Percentiles rank a stretch among this genome's conserved stretches.
Evolutionary conservation across 2,329 filamentous ascomycete genomes (phyloP).

Genomic region (Penicillium sclerotiorum): DNA sequence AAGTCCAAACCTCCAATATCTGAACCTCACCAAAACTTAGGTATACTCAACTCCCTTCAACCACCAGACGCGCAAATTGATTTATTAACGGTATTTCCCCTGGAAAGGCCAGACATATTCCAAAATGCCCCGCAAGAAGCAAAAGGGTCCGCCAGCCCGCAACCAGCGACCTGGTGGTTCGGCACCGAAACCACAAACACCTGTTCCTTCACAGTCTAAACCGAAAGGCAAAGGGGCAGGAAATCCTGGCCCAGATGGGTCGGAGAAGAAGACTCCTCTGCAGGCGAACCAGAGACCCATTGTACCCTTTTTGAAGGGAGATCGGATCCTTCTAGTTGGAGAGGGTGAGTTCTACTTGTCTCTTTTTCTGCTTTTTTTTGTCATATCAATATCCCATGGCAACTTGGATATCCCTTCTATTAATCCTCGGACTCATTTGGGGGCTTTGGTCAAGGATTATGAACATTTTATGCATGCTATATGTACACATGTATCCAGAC

Average conservation of each 20-base stretch:
- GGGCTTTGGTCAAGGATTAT: no score
- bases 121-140: constrained; percentile 27
- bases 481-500: no score
- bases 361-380: constrained; percentile 8
- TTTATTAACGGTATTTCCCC: background rate
- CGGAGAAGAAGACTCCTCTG: constrained; percentile 21
- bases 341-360: constrained; percentile 41
- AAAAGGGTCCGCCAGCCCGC: constrained; percentile 17
- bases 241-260: background rate
- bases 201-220: constrained; percentile 1
- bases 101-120: background rate
- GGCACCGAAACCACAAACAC: constrained; percentile 8
- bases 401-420: background rate
- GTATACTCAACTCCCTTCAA: background rate
- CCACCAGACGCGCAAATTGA: background rate
- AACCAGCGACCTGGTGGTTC: constrained; percentile 13
- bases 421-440: no score
- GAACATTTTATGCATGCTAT: no score
- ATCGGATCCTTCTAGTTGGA: constrained; percentile 48
- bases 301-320: constrained; percentile 44
- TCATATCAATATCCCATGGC: background rate
- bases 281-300: constrained; percentile 34
- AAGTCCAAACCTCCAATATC: constrained; percentile 1
- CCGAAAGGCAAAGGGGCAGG: background rate
- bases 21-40: background rate